phyloP scores from a whole-genome alignment of 2,329 filamentous ascomycete species.

The Aspergillus quadrilineatus region DNA sequence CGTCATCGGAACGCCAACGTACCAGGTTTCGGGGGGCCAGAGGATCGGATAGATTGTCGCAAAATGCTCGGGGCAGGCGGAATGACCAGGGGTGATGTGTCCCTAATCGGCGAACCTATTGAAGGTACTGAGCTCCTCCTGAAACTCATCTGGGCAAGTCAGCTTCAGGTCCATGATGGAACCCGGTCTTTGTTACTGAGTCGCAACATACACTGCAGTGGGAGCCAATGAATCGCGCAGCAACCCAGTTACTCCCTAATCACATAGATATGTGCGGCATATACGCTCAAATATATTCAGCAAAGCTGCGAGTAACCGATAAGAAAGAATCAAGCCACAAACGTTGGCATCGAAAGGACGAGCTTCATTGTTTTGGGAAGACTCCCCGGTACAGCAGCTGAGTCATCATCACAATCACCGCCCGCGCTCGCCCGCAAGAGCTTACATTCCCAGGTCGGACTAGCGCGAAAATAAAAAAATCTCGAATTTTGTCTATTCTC shows the following conservation, averaged over 20 bases:
- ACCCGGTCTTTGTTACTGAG: neutral
- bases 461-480: conserved; percentile 40
- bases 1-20: conserved; percentile 10
- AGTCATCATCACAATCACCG: conserved; percentile 23
- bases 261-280: neutral
- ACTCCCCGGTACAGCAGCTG: conserved; percentile 19
- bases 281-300: neutral
- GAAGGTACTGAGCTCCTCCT: conserved; percentile 53
- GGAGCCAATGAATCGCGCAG: neutral
- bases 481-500: conserved; percentile 27
- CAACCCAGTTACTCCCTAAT: neutral
- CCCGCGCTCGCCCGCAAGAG: conserved; percentile 9
- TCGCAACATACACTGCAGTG: conserved; percentile 5
- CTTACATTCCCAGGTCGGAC: conserved; percentile 24
- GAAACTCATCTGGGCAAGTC: conserved; percentile 33
- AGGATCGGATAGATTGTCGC: conserved; percentile 36
- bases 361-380: conserved; percentile 20
- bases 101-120: conserved; percentile 61
- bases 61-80: conserved; percentile 34
- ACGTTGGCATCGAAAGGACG: conserved; percentile 10
- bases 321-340: neutral
- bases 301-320: neutral
- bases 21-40: conserved; percentile 41
- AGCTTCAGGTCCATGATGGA: conserved; percentile 4
- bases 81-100: conserved; percentile 44